Conservation (phyloP, 352 stramenopile species). For the Pythium coloratum region DNA sequence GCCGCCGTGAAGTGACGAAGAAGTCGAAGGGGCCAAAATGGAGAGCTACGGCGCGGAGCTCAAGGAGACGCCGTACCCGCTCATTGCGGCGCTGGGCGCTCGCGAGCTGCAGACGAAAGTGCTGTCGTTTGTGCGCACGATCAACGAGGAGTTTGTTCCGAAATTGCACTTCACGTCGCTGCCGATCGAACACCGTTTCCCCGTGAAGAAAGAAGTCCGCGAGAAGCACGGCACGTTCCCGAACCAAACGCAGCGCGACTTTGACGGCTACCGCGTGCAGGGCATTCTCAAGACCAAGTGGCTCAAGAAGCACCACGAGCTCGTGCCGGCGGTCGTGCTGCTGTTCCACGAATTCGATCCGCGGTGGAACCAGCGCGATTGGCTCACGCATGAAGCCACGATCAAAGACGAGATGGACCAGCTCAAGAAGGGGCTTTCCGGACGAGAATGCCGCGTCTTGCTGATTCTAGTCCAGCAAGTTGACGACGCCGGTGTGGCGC, state of each 20-base stretch:
- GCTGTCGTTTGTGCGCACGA: slow-evolving; percentile 55
- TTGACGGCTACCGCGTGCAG: slow-evolving; percentile 67
- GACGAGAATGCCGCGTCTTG: slow-evolving; percentile 75
- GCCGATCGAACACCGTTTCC: slow-evolving; percentile 75
- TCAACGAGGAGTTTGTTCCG: slow-evolving; percentile 84
- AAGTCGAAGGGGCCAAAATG: slow-evolving; percentile 38
- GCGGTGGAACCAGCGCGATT: slow-evolving; percentile 67
- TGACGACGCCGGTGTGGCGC: slow-evolving; percentile 60
- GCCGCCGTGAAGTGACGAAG: neutral
- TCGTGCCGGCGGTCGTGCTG: slow-evolving; percentile 75
- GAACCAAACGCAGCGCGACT: slow-evolving; percentile 82
- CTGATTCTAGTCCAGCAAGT: slow-evolving; percentile 81
- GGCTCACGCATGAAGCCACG: slow-evolving; percentile 60
- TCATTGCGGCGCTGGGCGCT: slow-evolving; percentile 77
- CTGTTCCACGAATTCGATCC: slow-evolving; percentile 87
- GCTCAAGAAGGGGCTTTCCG: slow-evolving; percentile 56
- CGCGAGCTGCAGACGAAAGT: slow-evolving; percentile 78
- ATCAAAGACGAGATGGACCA: slow-evolving; percentile 80
- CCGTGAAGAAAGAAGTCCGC: slow-evolving; percentile 78
- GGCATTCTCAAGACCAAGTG: slow-evolving; percentile 79
- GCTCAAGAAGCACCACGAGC: slow-evolving; percentile 88
- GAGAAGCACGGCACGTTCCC: slow-evolving; percentile 86
- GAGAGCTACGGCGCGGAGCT: slow-evolving; percentile 83
- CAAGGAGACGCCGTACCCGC: slow-evolving; percentile 85
- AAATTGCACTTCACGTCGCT: slow-evolving; percentile 77